Conservation (phyloP, 164 flowering plant genomes). For the Protea cynaroides region DNA sequence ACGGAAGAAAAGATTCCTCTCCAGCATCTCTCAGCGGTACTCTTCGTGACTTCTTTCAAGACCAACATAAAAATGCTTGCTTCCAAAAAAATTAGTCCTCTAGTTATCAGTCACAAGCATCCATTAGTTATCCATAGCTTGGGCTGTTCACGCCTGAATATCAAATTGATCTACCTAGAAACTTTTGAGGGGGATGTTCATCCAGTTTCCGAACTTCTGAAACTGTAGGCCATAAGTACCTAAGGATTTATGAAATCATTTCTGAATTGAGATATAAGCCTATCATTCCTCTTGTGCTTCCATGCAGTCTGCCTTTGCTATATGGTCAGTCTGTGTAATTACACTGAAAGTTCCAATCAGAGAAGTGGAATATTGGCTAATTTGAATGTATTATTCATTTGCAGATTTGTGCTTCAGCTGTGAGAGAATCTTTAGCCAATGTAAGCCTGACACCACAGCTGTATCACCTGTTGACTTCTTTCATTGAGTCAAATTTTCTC, state of each 20-base stretch:
- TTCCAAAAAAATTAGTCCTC: not conserved
- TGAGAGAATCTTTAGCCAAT: slow-evolving; percentile 75
- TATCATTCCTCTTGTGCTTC: slow-evolving; percentile 6
- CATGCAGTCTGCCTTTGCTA: not conserved
- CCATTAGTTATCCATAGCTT: not conserved
- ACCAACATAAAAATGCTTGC: not conserved
- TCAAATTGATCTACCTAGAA: not conserved
- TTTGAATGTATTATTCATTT: slow-evolving; percentile 9
- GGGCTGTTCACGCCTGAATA: not conserved
- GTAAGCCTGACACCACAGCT: slow-evolving; percentile 50
- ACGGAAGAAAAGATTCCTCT: slow-evolving; percentile 33
- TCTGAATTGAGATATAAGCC: slow-evolving; percentile 9
- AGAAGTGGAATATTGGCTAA: not conserved
- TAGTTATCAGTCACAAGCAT: not conserved
- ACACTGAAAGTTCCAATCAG: not conserved
- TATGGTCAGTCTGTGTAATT: not conserved
- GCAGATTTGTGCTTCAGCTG: slow-evolving; percentile 78
- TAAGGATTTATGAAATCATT: slow-evolving; percentile 4
- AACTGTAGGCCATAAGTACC: not conserved
- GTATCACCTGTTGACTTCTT: slow-evolving; percentile 11
- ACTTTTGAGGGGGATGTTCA: not conserved
- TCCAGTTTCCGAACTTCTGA: slow-evolving; percentile 1
- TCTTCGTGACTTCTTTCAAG: slow-evolving; percentile 6
- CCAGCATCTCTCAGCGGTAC: slow-evolving; percentile 67
- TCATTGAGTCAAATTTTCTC: slow-evolving; percentile 22